Conservation (phyloP, 768 basidiomycete genomes). For the Podaxis carcinomalis region DNA sequence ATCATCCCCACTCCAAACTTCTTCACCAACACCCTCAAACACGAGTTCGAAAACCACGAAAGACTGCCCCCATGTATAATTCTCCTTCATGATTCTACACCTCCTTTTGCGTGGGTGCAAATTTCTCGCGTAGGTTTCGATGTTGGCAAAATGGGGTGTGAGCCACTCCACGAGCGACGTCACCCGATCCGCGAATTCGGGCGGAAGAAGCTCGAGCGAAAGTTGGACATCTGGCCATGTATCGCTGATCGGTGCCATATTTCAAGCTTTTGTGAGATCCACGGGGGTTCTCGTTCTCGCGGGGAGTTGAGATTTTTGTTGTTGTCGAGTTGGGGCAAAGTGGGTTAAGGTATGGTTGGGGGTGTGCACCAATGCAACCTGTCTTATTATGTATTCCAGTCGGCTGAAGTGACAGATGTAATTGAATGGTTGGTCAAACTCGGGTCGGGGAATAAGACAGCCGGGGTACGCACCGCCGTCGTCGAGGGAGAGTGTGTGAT, state of each 20-base stretch:
- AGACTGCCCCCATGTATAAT: slow-evolving; percentile 39
- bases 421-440: background rate
- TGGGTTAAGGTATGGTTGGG: background rate
- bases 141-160: slow-evolving; percentile 23
- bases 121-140: slow-evolving; percentile 30
- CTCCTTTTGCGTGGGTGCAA: slow-evolving; percentile 26
- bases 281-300: background rate
- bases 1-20: background rate
- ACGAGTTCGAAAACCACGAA: slow-evolving; percentile 35
- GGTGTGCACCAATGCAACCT: background rate
- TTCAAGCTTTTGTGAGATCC: background rate
- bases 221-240: slow-evolving; percentile 34
- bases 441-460: background rate
- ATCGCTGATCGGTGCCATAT: slow-evolving; percentile 28
- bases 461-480: background rate
- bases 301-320: background rate
- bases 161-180: slow-evolving; percentile 33
- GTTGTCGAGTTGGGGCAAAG: background rate
- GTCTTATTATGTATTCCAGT: slow-evolving; percentile 1
- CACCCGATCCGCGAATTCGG: slow-evolving; percentile 29
- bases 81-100: slow-evolving; percentile 27
- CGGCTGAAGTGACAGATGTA: background rate
- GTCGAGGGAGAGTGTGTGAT: background rate
- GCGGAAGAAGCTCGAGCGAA: slow-evolving; percentile 30
- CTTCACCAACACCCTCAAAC: slow-evolving; percentile 17